Base-by-base conservation (phyloP, 208 protist species). In the Wallacemonas sp. region DNA sequence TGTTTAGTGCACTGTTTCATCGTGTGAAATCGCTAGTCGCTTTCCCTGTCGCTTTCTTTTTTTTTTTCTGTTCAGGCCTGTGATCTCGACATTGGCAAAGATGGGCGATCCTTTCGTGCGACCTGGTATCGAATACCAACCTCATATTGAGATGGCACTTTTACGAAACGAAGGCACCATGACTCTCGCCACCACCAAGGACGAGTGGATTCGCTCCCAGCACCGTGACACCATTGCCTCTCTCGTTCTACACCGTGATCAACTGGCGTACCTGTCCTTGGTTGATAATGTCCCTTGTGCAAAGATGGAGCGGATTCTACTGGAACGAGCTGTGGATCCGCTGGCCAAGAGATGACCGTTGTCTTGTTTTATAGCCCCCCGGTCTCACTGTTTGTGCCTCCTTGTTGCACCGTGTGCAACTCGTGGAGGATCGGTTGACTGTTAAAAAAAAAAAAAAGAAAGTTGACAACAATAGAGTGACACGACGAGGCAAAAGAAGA, bases 51-150 rank as follows among this genome's bases (percentile, higher is more conserved):
- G n/a, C n/a, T n/a, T n/a, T n/a, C n/a, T n/a, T n/a, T n/a, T 49
- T 4, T 72, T 26, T 33, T 33, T 46, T 21, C 28, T 36, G 17
- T 56, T 62, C 6, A 21, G 28, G n/a, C n/a, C n/a, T n/a, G n/a
- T n/a, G n/a, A n/a, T n/a, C n/a, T n/a, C n/a, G n/a, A n/a, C n/a
- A n/a, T n/a, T n/a, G n/a, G n/a, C n/a, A n/a, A n/a, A n/a, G 9
- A 80, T 96, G 90, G 90, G 90, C n/a, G 90, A 96, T 58, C 90
- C 90, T 2, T 94, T 93, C 73, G 90, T 96, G 47, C 80, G 86
- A 0, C 87, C 88, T 15, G 90, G 90, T 2, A 65, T 96, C 61
- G 75, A 88, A 69, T 96, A 94, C 54, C 77, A 86, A 45, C 83
- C 87, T 15, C 84, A 94, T 55, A 78, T 94, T 55, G 90, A 96